A percentile compares a stretch with the other conserved stretches of the same genome.
Conservation (phyloP, 1,139 yeast species). For the Nakaseomyces delphensis region DNA sequence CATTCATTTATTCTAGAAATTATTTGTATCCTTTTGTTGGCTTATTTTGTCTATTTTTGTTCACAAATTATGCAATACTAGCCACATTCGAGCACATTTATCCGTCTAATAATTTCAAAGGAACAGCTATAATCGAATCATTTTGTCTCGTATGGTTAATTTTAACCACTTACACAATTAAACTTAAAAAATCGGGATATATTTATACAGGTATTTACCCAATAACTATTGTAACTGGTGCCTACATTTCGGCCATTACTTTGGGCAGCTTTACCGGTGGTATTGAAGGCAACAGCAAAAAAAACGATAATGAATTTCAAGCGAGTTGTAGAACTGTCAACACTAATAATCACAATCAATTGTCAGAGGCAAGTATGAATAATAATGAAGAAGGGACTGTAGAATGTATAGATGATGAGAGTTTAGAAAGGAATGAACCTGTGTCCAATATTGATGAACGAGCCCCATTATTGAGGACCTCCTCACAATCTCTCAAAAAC, state of each 20-base stretch:
- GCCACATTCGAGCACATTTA: slow-evolving; percentile 43
- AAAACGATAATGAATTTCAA: background rate
- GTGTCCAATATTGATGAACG: slow-evolving; percentile 22
- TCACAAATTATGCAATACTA: slow-evolving; percentile 49
- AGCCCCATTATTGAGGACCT: slow-evolving; percentile 23
- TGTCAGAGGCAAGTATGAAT: background rate
- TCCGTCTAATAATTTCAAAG: slow-evolving; percentile 64
- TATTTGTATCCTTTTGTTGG: slow-evolving; percentile 43
- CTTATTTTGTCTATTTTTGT: slow-evolving; percentile 38
- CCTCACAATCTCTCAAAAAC: background rate
- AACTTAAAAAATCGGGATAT: slow-evolving; percentile 36
- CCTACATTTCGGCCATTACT: slow-evolving; percentile 23
- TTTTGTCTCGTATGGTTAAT: slow-evolving; percentile 49
- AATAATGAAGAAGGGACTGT: slow-evolving; percentile 11
- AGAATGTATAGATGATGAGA: background rate
- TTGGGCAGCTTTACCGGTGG: slow-evolving; percentile 12
- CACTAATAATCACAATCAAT: background rate
- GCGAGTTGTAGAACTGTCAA: background rate
- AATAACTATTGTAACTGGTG: slow-evolving; percentile 40
- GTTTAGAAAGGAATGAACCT: slow-evolving; percentile 10
- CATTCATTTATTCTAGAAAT: slow-evolving; percentile 52
- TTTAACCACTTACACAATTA: slow-evolving; percentile 43
- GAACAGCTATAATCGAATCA: slow-evolving; percentile 52
- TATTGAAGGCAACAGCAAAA: background rate
- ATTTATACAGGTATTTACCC: slow-evolving; percentile 57